Conservation (phyloP, 805 yeast species). For the Spencermartinsiella europaea region DNA sequence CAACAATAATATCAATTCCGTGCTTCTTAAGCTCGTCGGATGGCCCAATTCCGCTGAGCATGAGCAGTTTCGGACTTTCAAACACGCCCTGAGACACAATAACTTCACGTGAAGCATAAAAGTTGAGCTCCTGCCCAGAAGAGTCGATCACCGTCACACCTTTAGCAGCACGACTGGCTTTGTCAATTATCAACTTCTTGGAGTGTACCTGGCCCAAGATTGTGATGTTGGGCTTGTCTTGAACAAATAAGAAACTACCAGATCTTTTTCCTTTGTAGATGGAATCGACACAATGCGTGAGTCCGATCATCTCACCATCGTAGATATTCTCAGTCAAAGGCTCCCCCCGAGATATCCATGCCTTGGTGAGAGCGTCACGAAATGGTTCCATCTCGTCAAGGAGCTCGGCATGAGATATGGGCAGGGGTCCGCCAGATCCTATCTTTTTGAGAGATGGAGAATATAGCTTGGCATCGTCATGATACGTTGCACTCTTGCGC, state of each 20-base stretch:
- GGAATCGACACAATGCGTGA: slow-evolving; percentile 24
- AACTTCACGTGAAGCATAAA: slow-evolving; percentile 27
- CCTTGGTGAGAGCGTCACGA: slow-evolving; percentile 19
- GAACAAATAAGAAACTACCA: slow-evolving; percentile 21
- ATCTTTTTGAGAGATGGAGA: slow-evolving; percentile 21
- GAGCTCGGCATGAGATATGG: slow-evolving; percentile 25
- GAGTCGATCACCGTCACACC: slow-evolving; percentile 27
- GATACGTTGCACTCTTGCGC: slow-evolving; percentile 26
- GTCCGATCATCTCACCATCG: slow-evolving; percentile 21
- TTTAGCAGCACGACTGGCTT: slow-evolving; percentile 17
- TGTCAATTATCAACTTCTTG: slow-evolving; percentile 24
- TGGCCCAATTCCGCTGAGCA: slow-evolving; percentile 33
- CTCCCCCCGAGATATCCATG: slow-evolving; percentile 21
- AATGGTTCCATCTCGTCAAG: slow-evolving; percentile 18
- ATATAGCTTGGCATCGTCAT: slow-evolving; percentile 22
- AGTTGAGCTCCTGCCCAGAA: slow-evolving; percentile 23
- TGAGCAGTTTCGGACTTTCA: slow-evolving; percentile 31
- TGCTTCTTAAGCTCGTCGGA: slow-evolving; percentile 25
- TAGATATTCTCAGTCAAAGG: slow-evolving; percentile 24
- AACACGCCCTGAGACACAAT: slow-evolving; percentile 30
- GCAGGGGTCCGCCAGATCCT: slow-evolving; percentile 26
- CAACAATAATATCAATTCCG: slow-evolving; percentile 27
- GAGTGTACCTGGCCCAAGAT: slow-evolving; percentile 28
- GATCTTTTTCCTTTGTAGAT: slow-evolving; percentile 26
- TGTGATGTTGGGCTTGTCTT: slow-evolving; percentile 25